Percentiles rank a stretch among this genome's conserved stretches.
Evolutionary conservation across 805 yeast genomes (phyloP).

Genomic region (Cyberlindnera petersonii): DNA sequence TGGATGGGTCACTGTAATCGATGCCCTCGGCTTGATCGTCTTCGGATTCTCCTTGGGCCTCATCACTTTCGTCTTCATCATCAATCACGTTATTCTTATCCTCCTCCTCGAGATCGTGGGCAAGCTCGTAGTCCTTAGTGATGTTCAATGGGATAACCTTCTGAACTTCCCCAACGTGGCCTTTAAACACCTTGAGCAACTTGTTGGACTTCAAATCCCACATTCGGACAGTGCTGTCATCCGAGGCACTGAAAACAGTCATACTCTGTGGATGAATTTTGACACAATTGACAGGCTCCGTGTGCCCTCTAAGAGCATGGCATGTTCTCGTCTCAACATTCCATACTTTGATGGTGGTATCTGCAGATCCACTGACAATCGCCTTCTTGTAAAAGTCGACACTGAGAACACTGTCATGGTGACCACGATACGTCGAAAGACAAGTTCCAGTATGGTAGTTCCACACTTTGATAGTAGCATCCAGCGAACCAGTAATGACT

Average conservation of each 20-base stretch:
- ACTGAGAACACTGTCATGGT: conserved; percentile 77
- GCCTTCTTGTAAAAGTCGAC: conserved; percentile 78
- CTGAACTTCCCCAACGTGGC: conserved; percentile 94
- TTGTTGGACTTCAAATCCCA: conserved; percentile 86
- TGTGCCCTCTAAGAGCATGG: conserved; percentile 88
- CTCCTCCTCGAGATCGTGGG: conserved; percentile 33
- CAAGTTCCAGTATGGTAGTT: conserved; percentile 93
- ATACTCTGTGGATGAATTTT: conserved; percentile 76
- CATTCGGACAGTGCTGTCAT: conserved; percentile 88
- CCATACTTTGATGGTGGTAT: conserved; percentile 91
- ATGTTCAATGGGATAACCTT: conserved; percentile 82
- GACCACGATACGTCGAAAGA: conserved; percentile 90
- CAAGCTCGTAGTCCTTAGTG: conserved; percentile 55
- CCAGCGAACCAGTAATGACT: conserved; percentile 88
- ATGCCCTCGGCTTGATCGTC: conserved; percentile 26
- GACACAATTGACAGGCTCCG: conserved; percentile 88
- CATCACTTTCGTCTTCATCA: conserved; percentile 14
- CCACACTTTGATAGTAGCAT: conserved; percentile 92
- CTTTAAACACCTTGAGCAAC: conserved; percentile 74
- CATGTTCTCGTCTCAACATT: conserved; percentile 92
- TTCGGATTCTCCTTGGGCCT: not conserved
- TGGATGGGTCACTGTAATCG: conserved; percentile 26
- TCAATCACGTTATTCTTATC: conserved; percentile 17
- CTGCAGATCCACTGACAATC: conserved; percentile 92
- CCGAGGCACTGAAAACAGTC: conserved; percentile 82